Evolutionary conservation across 768 basidiomycete genomes (phyloP).

Genomic region (Lactifluus echinatus): DNA sequence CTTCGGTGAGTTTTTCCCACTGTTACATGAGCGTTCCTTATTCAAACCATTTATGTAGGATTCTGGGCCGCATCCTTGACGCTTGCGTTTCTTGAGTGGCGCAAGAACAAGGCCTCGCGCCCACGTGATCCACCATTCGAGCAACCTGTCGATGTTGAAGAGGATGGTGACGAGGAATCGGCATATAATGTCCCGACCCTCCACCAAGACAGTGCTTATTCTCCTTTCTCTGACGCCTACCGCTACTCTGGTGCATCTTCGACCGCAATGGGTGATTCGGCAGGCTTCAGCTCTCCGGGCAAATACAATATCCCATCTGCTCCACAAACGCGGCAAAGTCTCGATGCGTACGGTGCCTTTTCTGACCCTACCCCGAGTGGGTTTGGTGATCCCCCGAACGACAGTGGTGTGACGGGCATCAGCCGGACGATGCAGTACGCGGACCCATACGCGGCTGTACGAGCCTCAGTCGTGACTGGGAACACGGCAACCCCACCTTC

Average conservation of each 20-base stretch:
- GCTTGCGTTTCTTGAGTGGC: constrained; percentile 68
- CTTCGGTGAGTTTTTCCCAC: constrained; percentile 44
- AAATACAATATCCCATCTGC: constrained; percentile 28
- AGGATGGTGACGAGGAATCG: constrained; percentile 45
- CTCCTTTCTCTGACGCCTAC: constrained; percentile 49
- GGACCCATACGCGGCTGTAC: constrained; percentile 75
- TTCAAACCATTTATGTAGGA: constrained; percentile 32
- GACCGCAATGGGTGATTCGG: constrained; percentile 23
- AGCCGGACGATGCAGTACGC: constrained; percentile 94
- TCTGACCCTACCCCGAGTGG: constrained; percentile 79
- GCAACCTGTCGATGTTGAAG: constrained; percentile 44
- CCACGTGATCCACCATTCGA: constrained; percentile 73
- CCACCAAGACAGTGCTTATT: constrained; percentile 24
- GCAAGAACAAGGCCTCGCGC: constrained; percentile 46
- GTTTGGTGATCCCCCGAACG: constrained; percentile 38
- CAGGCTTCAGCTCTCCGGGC: constrained; percentile 24
- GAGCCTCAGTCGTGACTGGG: constrained; percentile 32
- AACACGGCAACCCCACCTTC: constrained; percentile 2
- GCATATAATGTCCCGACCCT: constrained; percentile 42
- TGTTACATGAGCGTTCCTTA: neutral
- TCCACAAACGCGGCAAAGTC: constrained; percentile 44
- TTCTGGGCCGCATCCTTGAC: constrained; percentile 68
- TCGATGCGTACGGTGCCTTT: constrained; percentile 89
- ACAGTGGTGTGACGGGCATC: constrained; percentile 42
- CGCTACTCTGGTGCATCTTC: constrained; percentile 36